Evolutionary conservation across 2,329 filamentous ascomycete species (phyloP), one percentile per base, ranked within the genome.

Genomic region (Lizonia empirigonia): DNA sequence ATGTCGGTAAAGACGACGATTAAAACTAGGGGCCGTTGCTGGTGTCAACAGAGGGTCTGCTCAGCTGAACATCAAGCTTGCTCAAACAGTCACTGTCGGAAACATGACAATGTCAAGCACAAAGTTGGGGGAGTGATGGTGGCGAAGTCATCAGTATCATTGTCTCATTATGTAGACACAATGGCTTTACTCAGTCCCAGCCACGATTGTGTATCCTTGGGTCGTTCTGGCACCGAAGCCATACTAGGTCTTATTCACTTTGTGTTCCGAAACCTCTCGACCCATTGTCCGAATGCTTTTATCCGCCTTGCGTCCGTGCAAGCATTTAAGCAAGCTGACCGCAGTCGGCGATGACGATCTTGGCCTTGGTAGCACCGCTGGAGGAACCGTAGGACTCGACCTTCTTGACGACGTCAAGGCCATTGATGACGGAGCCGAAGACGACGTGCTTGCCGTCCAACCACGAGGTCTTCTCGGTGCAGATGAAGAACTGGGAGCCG

Each of bases 401-500:
- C 32, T 61, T 59, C 56, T 56, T 53, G 42, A 66, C 63, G 8
- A 66, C 53, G 27, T 66, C 63, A n/a, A 66, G 39, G 33, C 60
- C 60, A 35, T 66, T 58, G 49, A 56, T 37, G 41, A 91, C 88
- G 80, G 89, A 80, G 73, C 90, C 90, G 79, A 91, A 91, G 72
- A 91, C 89, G 76, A 91, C 88, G 82, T 93, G 89, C 75, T 88
- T 87, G 71, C 84, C 84, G 74, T 93, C 84, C 67, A 93, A 81
- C 84, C 84, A 86, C 34, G 91, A 91, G 13, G 94, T 97, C 34
- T 87, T 82, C 41, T 96, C 90, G 18, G 94, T 97, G 52, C 94
- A 97, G 68, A 97, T 81, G 83, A 97, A 97, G 83, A 97, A 97
- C 73, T 97, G 93, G 50, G 90, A 95, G 70, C 93, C 94, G 74